Conservation (phyloP, 305 asterid species). For the Solanum hybrid region DNA sequence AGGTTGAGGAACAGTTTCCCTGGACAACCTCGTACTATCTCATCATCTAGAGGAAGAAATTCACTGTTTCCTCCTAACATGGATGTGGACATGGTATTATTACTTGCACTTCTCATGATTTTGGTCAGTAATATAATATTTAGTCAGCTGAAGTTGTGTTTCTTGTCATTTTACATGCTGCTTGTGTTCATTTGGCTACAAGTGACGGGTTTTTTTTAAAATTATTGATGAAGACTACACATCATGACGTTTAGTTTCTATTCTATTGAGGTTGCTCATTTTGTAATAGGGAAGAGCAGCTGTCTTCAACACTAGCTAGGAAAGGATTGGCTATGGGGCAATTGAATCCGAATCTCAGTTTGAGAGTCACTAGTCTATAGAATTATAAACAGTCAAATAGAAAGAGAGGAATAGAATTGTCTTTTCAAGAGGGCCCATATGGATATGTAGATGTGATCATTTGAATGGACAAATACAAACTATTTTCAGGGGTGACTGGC, state of each 20-base stretch:
- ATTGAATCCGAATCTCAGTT: background rate
- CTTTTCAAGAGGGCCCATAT: background rate
- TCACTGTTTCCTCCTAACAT: slow-evolving; percentile 64
- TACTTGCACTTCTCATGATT: background rate
- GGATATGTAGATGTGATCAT: background rate
- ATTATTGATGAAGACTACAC: background rate
- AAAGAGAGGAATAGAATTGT: background rate
- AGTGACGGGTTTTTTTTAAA: background rate
- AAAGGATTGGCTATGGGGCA: background rate
- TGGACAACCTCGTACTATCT: slow-evolving; percentile 49
- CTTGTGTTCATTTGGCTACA: background rate
- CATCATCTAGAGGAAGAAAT: slow-evolving; percentile 39
- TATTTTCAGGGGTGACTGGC: background rate
- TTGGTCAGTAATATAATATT: background rate
- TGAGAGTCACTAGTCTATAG: background rate
- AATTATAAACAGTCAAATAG: background rate
- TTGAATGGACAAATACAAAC: background rate
- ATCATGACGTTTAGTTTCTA: background rate
- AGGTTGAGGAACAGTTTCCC: slow-evolving; percentile 65
- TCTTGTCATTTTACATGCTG: background rate
- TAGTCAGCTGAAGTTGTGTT: background rate
- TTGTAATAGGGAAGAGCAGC: background rate
- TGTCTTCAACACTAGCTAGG: background rate
- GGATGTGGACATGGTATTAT: slow-evolving; percentile 72
- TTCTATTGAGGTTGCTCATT: background rate